phyloP scores from a whole-genome alignment of 163 green algal genomes.

The Scenedesmus sp. region DNA sequence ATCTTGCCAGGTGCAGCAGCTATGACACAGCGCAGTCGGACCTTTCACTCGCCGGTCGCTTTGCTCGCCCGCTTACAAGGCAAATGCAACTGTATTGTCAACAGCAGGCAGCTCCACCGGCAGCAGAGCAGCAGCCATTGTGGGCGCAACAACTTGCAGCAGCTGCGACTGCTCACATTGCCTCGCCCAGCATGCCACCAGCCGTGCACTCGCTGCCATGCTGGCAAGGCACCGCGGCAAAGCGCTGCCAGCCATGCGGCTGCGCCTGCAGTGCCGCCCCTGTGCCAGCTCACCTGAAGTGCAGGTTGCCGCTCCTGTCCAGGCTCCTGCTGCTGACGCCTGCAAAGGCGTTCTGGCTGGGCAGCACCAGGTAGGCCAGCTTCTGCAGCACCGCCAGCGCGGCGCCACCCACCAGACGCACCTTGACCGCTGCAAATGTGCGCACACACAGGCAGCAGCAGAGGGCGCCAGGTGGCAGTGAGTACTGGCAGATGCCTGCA shows the following conservation, averaged over 20 bases:
- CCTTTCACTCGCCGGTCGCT: too few species aligned
- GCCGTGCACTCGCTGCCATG: too few species aligned
- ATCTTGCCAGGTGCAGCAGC: not conserved
- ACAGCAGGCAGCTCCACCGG: too few species aligned
- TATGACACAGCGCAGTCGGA: not conserved
- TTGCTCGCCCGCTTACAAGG: too few species aligned
- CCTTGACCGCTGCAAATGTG: slow-evolving; percentile 40
- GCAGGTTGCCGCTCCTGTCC: slow-evolving; percentile 37
- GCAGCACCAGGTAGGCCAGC: slow-evolving; percentile 49
- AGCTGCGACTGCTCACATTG: not conserved
- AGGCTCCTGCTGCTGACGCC: slow-evolving; percentile 27
- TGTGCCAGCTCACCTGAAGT: slow-evolving; percentile 42
- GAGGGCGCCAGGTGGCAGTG: not conserved
- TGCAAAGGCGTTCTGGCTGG: slow-evolving; percentile 47
- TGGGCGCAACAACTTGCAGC: not conserved
- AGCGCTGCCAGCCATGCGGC: not conserved
- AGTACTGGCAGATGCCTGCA: too few species aligned
- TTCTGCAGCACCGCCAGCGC: slow-evolving; percentile 50
- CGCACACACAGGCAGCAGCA: not conserved
- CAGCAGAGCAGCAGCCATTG: too few species aligned
- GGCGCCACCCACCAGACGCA: not conserved
- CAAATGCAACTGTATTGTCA: too few species aligned
- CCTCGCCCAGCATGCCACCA: too few species aligned
- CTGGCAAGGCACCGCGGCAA: too few species aligned
- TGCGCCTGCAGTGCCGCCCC: not conserved